Evolutionary conservation across 345 rosid genomes (phyloP), one percentile per base, ranked within the genome.

Genomic region (Brassica incana): DNA sequence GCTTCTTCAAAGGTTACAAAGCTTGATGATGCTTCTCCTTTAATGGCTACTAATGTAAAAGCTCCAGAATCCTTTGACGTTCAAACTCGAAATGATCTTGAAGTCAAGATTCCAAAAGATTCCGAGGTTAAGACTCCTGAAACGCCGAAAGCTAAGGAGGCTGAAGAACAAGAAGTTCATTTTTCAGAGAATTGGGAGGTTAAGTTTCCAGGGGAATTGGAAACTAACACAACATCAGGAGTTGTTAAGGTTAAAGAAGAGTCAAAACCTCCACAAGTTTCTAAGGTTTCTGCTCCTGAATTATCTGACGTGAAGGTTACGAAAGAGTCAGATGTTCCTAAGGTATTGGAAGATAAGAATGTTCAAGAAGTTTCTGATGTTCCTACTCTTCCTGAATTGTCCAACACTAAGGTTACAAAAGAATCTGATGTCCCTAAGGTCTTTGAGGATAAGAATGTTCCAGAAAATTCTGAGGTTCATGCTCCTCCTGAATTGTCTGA

Each of bases 161-260:
- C 40, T 75, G 35, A 75, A 76, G 40, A 73, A 2, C 5, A 25
- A 0, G 45, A 71, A 52, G 30, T 4, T 50, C 23, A 60, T 5
- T 73, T 66, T 12, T 79, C 82, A 32, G 70, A 79, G 56, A 67
- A 67, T 60, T 73, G 78, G 78, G 78, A 79, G 12, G 82, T 79
- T 67, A 74, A 74, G 61, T 80, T 80, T 60, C 71, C 83, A 52
- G 78, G 69, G 56, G 82, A 79, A 5, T 23, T 73, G 5, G 82
- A 79, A 67, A 23, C 43, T 48, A 73, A 35, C 33, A 73, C 43
- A 60, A 5, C 67, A 40, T n/a, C 77, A 0, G n/a, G 58, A 33
- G 60, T 23, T 70, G 75, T 5, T 48, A 63, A 77, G 20, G 52
- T 71, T 63, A 18, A 7, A 48, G 56, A 70, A 16, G 72, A 65